Base-by-base conservation (phyloP, 2,329 filamentous ascomycete species). In the Trichoderma arundinaceum region DNA sequence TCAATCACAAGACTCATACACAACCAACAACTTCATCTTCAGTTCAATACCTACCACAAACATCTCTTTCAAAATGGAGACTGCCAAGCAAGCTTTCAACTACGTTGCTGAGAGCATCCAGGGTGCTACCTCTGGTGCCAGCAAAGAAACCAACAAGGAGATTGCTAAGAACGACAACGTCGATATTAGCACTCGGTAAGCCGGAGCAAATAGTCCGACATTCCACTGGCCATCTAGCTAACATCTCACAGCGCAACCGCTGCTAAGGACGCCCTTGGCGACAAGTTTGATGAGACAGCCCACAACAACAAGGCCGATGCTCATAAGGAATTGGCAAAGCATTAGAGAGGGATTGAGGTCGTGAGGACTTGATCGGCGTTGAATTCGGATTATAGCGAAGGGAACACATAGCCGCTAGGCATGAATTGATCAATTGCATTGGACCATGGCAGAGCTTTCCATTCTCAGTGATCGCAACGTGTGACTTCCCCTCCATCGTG, bases 111-210 rank as follows among this genome's bases (percentile, higher is more conserved):
- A 91, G 84, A 81, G 81, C 71, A 76, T 89, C 74, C 84, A 89
- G 82, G 83, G 86, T 72, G 80, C 81, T 59, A 74, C 81, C 71
- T 79, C 83, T 68, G 81, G 82, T 72, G 82, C 84, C 69, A 85
- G 82, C 81, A 90, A 91, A 85, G 87, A 90, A 82, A 80, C 81
- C 81, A 90, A 90, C 86, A 90, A 90, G 86, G 76, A 82, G 71
- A 80, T 87, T 71, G 88, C 88, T 77, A 90, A 90, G 84, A 84
- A 88, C 75, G 74, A 74, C 76, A 81, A 88, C 73, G 83, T 81
- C 70, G 72, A 71, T 68, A 12, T 87, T 62, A 70, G 76, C 73
- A 87, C 84, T 75, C 87, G 88, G 82, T 84, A 77, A 75, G 81
- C 15, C 44, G 28, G 39, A 44, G 44, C 33, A 35, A 44, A 57